Evolutionary conservation across 352 stramenopile species (phyloP), one percentile per base, ranked within the genome.

Genomic region (Phytophthora cactorum): DNA sequence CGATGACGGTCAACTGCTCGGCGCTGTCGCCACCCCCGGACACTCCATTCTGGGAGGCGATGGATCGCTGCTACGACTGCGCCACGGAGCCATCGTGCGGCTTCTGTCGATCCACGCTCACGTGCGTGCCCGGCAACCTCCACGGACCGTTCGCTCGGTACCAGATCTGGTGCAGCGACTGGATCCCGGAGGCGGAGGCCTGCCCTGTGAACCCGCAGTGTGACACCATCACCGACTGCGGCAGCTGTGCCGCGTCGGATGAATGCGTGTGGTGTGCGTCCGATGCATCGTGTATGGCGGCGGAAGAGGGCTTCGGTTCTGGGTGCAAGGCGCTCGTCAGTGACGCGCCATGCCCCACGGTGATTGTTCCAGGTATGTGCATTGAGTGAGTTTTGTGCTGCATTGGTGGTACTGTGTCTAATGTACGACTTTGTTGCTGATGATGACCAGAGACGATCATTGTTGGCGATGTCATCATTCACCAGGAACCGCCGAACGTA

Each of bases 191-290:
- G 49, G 52, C 77, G 0, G 77, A 78, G 12, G 69, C 79, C 10
- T 98, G 94, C 62, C 90, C 88, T 25, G 66, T 84, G 49, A 89
- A 90, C 51, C 86, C 86, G 11, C 59, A 75, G 39, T 94, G 86
- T 60, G 57, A 87, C 38, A 43, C 57, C 3, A 65, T 82, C 27
- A 77, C 65, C 11, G 73, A 82, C 38, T 98, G 94, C 53, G 66
- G 59, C 2, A 63, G 36, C 27, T 98, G 95, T 49, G 78, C 87
- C 3, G 73, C 50, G 15, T 77, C 74, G 14, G 55, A 79, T 14
- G 65, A 89, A 47, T 98, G 95, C 56, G 87, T 89, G 9, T 98
- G 94, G 94, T 98, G 95, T 62, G 85, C 91, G 5, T 96, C 86
- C 5, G 77, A 95, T 53, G 80, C 79, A 38, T 74, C 63, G 9